Evolutionary conservation across 345 rosid species (phyloP).

Genomic region (Geranium brycei): DNA sequence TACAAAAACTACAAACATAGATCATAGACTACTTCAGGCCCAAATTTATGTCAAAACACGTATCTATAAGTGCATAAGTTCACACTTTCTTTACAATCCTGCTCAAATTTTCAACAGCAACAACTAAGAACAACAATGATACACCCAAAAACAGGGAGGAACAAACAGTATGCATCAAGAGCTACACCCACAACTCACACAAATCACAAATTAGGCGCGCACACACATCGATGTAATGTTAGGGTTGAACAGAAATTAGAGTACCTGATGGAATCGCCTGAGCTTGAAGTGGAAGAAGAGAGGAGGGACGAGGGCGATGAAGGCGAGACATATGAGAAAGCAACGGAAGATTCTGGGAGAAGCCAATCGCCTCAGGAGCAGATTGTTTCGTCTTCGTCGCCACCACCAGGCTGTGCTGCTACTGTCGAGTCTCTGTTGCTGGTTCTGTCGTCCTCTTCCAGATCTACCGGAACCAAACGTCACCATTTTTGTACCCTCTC

Average conservation of each 20-base stretch:
- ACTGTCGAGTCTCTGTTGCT: background rate
- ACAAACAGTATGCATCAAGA: no score
- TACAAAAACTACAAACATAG: no score
- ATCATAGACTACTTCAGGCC: background rate
- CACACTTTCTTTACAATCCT: no score
- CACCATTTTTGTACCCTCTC: background rate
- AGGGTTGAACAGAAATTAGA: background rate
- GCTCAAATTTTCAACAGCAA: no score
- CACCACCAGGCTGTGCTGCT: background rate
- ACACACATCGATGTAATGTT: background rate
- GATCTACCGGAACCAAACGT: background rate
- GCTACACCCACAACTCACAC: no score
- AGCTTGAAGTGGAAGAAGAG: constrained; percentile 76
- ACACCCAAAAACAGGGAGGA: no score
- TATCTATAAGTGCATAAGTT: no score
- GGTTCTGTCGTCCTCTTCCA: background rate
- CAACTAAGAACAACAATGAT: no score
- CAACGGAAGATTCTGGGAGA: constrained; percentile 12
- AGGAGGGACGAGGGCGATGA: constrained; percentile 68
- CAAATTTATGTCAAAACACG: background rate
- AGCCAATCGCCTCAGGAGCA: background rate
- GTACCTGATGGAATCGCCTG: constrained; percentile 51
- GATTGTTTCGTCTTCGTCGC: background rate
- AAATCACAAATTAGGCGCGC: no score
- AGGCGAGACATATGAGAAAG: constrained; percentile 39